Conservation (phyloP, 768 basidiomycete genomes). For the Lentinula detonsa region DNA sequence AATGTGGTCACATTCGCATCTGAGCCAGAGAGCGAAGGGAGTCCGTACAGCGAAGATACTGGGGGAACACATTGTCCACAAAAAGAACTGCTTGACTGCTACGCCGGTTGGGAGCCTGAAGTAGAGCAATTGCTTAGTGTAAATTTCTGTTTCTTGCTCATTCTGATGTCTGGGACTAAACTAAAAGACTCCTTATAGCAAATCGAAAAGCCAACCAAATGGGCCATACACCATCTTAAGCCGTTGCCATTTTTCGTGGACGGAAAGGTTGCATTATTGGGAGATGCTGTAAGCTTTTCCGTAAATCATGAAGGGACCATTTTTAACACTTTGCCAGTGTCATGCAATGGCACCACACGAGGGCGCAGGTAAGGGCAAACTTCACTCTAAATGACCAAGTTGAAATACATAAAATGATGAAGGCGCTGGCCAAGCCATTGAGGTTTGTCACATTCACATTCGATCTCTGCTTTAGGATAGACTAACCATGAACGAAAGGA, state of each 20-base stretch:
- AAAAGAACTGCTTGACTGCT: slow-evolving; percentile 26
- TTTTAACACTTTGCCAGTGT: slow-evolving; percentile 10
- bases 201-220: slow-evolving; percentile 25
- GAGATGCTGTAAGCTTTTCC: slow-evolving; percentile 30
- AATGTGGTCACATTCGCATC: slow-evolving; percentile 41
- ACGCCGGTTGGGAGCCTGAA: slow-evolving; percentile 27
- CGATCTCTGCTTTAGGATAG: neutral
- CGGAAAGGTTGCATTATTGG: slow-evolving; percentile 33
- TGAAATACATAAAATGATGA: slow-evolving; percentile 4
- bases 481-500: slow-evolving; percentile 13
- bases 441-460: slow-evolving; percentile 15
- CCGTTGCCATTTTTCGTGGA: slow-evolving; percentile 29
- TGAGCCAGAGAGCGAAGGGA: slow-evolving; percentile 25
- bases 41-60: slow-evolving; percentile 16
- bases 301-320: neutral
- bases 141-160: neutral
- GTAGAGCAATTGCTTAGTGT: slow-evolving; percentile 23
- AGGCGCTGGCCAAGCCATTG: slow-evolving; percentile 24
- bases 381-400: neutral
- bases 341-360: slow-evolving; percentile 24
- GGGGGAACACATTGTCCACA: slow-evolving; percentile 26
- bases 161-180: neutral
- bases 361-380: neutral
- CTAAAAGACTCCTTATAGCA: slow-evolving; percentile 14
- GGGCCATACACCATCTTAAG: slow-evolving; percentile 30